These are phyloP conservation scores for Metrosideros polymorpha DNA, from an alignment of 441 rosid genomes.

Conservation along the genomic window DNA sequence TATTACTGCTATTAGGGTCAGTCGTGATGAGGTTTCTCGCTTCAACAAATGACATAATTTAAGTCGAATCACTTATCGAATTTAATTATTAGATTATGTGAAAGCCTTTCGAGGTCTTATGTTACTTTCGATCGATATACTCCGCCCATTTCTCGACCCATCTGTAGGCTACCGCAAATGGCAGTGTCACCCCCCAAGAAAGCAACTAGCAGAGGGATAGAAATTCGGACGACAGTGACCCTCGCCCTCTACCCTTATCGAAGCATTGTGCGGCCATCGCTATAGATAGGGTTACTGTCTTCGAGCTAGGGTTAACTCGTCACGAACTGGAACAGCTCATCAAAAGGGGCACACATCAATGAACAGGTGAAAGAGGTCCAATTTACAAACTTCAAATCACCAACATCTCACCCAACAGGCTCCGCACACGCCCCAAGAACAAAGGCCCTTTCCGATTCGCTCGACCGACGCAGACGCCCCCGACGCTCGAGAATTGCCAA, in stretches of 20 bases:
- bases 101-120: not conserved
- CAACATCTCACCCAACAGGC: not conserved
- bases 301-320: no score
- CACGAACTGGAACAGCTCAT: not conserved
- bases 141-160: not conserved
- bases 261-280: not conserved
- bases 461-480: not conserved
- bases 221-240: not conserved
- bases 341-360: not conserved
- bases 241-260: not conserved
- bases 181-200: not conserved
- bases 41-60: not conserved
- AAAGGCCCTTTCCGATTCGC: not conserved
- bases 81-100: not conserved
- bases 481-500: not conserved
- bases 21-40: no score
- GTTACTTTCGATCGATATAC: not conserved
- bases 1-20: no score
- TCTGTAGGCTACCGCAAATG: not conserved
- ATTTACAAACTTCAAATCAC: not conserved
- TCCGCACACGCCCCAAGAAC: not conserved
- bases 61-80: not conserved
- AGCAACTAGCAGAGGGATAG: not conserved
- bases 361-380: not conserved
- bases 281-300: not conserved